Conservation (phyloP, 176 grass and related monocot species). For the Cocos nucifera region DNA sequence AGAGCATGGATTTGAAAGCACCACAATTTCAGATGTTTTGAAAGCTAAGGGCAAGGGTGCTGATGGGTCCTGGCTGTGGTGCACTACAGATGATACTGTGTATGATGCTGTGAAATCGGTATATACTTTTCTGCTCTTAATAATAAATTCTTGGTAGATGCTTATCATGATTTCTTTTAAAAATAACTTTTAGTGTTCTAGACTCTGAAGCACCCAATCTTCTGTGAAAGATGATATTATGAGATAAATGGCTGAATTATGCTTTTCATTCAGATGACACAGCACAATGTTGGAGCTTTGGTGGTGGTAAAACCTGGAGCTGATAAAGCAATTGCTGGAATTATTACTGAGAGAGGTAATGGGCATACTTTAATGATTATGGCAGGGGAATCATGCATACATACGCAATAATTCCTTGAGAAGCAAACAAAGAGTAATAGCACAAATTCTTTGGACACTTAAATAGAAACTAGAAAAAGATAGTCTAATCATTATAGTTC, state of each 20-base stretch:
- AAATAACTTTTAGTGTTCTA: not conserved
- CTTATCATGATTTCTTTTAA: not conserved
- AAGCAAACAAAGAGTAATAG: no score
- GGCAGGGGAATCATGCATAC: no score
- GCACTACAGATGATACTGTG: constrained; percentile 81
- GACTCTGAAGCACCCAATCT: not conserved
- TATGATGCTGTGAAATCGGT: constrained; percentile 98
- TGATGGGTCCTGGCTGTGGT: constrained; percentile 97
- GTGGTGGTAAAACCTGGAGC: constrained; percentile 84
- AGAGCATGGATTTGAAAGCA: constrained; percentile 78
- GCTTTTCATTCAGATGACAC: constrained; percentile 58
- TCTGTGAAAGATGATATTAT: constrained; percentile 1
- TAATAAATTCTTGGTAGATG: not conserved
- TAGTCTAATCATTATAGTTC: no score
- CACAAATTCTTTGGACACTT: no score
- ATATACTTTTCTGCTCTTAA: constrained; percentile 11
- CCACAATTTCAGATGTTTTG: constrained; percentile 71
- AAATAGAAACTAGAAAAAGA: no score
- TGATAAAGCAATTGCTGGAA: constrained; percentile 67
- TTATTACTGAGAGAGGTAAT: constrained; percentile 98
- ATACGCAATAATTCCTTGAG: no score
- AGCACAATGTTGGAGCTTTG: constrained; percentile 95
- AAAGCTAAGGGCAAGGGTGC: constrained; percentile 84
- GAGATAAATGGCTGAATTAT: constrained; percentile 3
- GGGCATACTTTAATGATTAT: not conserved